Evolutionary conservation across 163 green algal genomes (phyloP).

Genomic region (Scenedesmus sp.): DNA sequence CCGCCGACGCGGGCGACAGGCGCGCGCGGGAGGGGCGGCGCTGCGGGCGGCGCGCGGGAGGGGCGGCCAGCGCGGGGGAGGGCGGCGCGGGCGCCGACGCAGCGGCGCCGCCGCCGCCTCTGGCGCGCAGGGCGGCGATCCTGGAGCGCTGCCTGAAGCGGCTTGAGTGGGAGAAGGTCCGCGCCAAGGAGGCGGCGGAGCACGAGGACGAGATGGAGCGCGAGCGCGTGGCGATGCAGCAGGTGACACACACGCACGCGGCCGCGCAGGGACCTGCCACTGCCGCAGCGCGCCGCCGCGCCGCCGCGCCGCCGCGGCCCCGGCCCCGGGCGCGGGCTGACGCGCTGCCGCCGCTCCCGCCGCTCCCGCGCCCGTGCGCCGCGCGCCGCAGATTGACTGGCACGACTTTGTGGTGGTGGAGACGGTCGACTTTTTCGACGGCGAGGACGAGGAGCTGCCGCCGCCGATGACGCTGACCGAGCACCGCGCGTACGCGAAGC

Average conservation of each 20-base stretch:
- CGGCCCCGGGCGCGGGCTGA: too few relatives aligned
- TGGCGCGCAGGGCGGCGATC: constrained; percentile 58
- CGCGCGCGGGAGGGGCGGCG: too few relatives aligned
- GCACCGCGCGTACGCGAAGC: constrained; percentile 82
- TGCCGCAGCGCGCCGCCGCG: too few relatives aligned
- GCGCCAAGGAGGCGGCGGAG: constrained; percentile 77
- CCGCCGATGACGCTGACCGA: constrained; percentile 83
- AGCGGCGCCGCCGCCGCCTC: too few relatives aligned
- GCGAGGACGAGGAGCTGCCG: constrained; percentile 91
- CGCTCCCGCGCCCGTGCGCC: too few relatives aligned
- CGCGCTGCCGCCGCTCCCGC: too few relatives aligned
- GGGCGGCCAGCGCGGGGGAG: too few relatives aligned
- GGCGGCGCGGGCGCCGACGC: too few relatives aligned
- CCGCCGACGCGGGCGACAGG: constrained; percentile 77
- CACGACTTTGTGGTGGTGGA: constrained; percentile 98
- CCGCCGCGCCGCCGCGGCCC: too few relatives aligned
- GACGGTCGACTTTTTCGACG: constrained; percentile 95
- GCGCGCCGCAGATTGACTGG: constrained; percentile 50
- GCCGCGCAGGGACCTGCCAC: too few relatives aligned
- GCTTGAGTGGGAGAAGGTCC: constrained; percentile 90
- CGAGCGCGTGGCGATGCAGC: constrained; percentile 88
- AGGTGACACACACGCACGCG: too few relatives aligned
- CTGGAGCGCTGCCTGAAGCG: constrained; percentile 87
- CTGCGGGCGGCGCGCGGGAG: too few relatives aligned
- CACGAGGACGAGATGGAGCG: constrained; percentile 80